Evolutionary conservation across 805 yeast species (phyloP).

Genomic region (Wickerhamomyces sydowiorum): DNA sequence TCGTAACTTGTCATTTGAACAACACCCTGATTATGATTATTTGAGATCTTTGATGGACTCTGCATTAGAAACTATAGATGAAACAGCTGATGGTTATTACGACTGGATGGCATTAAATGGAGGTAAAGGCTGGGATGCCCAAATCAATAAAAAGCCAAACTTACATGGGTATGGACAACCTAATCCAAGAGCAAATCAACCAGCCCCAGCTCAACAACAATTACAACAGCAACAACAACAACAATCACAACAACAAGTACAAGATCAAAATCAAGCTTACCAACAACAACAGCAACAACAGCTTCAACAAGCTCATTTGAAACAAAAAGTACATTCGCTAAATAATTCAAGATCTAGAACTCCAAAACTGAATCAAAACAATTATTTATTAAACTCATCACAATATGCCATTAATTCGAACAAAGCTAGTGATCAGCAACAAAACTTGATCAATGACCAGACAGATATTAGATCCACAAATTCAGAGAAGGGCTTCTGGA

Average conservation of each 20-base stretch:
- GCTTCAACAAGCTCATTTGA: slow-evolving; percentile 6
- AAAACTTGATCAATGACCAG: slow-evolving; percentile 19
- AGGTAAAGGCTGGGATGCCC: slow-evolving; percentile 94
- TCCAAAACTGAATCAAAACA: slow-evolving; percentile 18
- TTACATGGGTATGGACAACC: slow-evolving; percentile 96
- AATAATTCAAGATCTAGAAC: slow-evolving; percentile 23
- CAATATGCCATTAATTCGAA: slow-evolving; percentile 20
- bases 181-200: slow-evolving; percentile 41
- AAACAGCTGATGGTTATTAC: slow-evolving; percentile 78
- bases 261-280: slow-evolving; percentile 21
- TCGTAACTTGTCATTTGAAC: slow-evolving; percentile 86
- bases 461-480: slow-evolving; percentile 15
- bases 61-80: slow-evolving; percentile 68
- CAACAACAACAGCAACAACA: slow-evolving; percentile 9
- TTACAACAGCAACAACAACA: slow-evolving; percentile 20
- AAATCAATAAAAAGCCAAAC: slow-evolving; percentile 86
- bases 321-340: slow-evolving; percentile 23
- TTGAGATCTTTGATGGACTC: slow-evolving; percentile 72
- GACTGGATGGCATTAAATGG: slow-evolving; percentile 98
- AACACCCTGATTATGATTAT: slow-evolving; percentile 89
- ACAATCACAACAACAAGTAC: slow-evolving; percentile 19
- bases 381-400: slow-evolving; percentile 21
- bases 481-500: slow-evolving; percentile 21
- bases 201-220: slow-evolving; percentile 14
- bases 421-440: slow-evolving; percentile 20